A percentile compares a stretch with the other conserved stretches of the same genome.
phyloP scores from a whole-genome alignment of 148 eudicot genomes.

The Rhododendron griersonianum region DNA sequence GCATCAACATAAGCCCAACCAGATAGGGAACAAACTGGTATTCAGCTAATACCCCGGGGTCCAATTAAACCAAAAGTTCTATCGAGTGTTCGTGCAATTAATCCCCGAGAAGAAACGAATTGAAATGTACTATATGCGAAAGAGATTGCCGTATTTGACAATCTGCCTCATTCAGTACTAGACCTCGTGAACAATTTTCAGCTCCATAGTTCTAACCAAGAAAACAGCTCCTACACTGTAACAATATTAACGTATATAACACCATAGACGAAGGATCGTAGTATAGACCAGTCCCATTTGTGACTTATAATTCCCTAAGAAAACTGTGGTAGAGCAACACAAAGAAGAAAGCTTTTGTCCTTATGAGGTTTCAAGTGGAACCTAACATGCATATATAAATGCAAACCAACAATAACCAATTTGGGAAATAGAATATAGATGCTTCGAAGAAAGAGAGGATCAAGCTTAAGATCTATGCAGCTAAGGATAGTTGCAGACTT shows the following conservation, averaged over 20 bases:
- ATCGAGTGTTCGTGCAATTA: background rate
- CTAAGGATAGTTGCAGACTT: background rate
- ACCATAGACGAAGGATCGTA: background rate
- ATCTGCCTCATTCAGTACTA: background rate
- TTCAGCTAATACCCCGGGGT: background rate
- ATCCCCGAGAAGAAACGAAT: background rate
- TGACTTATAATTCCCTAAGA: background rate
- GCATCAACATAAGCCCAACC: background rate
- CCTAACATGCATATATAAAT: background rate
- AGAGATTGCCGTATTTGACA: background rate
- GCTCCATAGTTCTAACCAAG: background rate
- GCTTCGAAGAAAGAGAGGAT: background rate
- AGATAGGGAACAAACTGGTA: background rate
- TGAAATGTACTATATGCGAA: background rate
- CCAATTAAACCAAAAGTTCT: background rate
- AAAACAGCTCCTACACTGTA: background rate
- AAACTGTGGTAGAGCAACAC: background rate
- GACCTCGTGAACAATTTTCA: background rate
- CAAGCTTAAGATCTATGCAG: background rate
- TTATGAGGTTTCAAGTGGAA: background rate
- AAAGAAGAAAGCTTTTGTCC: background rate
- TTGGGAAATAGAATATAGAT: background rate
- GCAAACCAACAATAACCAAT: background rate
- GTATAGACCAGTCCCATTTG: background rate
- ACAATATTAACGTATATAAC: background rate